Conservation (phyloP, 2,329 filamentous ascomycete genomes). For the Colletotrichum tamarilloi region DNA sequence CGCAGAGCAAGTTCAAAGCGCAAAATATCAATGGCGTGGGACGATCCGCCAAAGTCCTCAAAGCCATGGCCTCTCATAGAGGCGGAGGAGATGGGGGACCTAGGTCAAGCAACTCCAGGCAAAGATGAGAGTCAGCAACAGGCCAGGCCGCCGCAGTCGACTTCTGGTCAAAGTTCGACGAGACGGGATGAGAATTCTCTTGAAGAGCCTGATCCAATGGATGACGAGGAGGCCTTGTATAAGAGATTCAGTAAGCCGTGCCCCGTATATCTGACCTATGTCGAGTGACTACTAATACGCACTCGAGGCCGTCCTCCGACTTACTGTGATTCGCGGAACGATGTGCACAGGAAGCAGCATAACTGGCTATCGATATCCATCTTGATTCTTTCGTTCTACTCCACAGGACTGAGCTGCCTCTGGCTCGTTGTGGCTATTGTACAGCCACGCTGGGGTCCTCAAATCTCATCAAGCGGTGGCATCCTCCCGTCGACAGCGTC, state of each 20-base stretch:
- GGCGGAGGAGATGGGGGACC: constrained; percentile 15
- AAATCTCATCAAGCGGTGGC: constrained; percentile 63
- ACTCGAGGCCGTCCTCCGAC: constrained; percentile 42
- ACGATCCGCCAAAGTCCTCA: constrained; percentile 20
- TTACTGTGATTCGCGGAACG: constrained; percentile 46
- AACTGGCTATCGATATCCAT: constrained; percentile 64
- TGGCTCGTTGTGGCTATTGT: constrained; percentile 72
- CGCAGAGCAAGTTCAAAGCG: background rate
- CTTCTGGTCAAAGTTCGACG: background rate
- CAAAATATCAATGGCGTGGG: constrained; percentile 23
- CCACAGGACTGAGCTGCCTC: constrained; percentile 72
- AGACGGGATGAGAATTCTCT: background rate
- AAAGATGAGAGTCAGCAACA: constrained; percentile 9
- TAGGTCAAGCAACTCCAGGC: background rate
- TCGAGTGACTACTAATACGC: background rate
- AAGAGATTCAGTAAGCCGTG: constrained; percentile 45
- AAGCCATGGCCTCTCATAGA: constrained; percentile 5
- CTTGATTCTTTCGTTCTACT: constrained; percentile 66
- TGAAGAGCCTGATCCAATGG: constrained; percentile 14
- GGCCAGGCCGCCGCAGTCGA: background rate
- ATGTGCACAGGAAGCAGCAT: constrained; percentile 45
- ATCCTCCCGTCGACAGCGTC: constrained; percentile 73
- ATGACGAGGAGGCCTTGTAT: constrained; percentile 44
- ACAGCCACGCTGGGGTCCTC: constrained; percentile 71
- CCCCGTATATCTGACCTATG: background rate